Evolutionary conservation across 208 protist genomes (phyloP).

Genomic region (Leishmania turanica): DNA sequence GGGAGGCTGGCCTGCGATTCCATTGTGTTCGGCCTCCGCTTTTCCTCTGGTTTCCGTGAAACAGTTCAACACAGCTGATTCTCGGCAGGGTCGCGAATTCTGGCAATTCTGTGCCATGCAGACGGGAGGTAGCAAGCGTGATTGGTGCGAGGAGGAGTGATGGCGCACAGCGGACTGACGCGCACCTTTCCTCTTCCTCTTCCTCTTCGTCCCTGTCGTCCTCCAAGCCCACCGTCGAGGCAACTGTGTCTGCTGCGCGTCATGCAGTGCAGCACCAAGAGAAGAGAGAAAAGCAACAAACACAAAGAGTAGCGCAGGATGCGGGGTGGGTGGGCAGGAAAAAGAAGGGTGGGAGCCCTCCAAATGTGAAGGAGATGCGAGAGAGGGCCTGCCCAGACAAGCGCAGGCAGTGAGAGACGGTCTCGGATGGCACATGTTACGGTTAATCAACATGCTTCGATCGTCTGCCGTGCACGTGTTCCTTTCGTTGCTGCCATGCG

Average conservation of each 20-base stretch:
- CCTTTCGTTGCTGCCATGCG: background rate
- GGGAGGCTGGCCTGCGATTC: conserved; percentile 23
- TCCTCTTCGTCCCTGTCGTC: background rate
- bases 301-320: background rate
- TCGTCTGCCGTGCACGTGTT: background rate
- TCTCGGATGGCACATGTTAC: no score
- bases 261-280: background rate
- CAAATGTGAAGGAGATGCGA: no score
- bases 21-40: conserved; percentile 1
- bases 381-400: no score
- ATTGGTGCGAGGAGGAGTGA: background rate
- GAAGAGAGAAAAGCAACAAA: conserved; percentile 9
- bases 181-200: background rate
- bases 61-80: background rate
- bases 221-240: background rate
- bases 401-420: no score
- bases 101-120: background rate
- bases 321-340: background rate
- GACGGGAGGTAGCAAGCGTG: no score
- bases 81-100: background rate
- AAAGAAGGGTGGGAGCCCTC: no score
- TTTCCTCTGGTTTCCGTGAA: background rate
- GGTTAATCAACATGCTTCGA: no score
- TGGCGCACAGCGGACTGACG: background rate
- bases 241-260: background rate